Evolutionary conservation across 345 rosid species (phyloP).

Genomic region (Litchi chinensis): DNA sequence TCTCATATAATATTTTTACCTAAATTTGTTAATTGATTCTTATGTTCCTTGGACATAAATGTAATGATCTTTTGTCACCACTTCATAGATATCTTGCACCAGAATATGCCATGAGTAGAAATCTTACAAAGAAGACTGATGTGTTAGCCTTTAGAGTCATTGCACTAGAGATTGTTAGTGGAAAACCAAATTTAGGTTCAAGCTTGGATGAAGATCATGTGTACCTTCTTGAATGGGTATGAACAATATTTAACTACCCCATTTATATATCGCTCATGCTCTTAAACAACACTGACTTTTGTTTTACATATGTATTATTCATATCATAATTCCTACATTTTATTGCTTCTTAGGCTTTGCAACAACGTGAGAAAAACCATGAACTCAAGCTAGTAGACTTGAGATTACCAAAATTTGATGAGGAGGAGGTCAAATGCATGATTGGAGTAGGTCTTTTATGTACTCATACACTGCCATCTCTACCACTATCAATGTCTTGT

Average conservation of each 20-base stretch:
- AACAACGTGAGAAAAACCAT: slow-evolving; percentile 28
- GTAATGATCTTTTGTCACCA: not conserved
- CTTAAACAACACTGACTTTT: not conserved
- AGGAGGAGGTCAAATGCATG: slow-evolving; percentile 50
- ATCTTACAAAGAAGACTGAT: slow-evolving; percentile 48
- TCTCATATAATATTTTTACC: slow-evolving; percentile 28
- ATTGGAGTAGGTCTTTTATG: slow-evolving; percentile 61
- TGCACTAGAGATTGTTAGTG: slow-evolving; percentile 10
- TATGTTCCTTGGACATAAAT: not conserved
- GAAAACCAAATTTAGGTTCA: slow-evolving; percentile 34
- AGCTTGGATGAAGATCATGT: slow-evolving; percentile 45
- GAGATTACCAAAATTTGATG: slow-evolving; percentile 32
- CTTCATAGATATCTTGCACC: slow-evolving; percentile 26
- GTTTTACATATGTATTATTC: not conserved
- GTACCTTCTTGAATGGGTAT: slow-evolving; percentile 47
- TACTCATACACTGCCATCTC: slow-evolving; percentile 56
- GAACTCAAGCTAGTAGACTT: slow-evolving; percentile 48
- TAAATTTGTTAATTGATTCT: slow-evolving; percentile 31
- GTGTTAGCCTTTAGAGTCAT: slow-evolving; percentile 26
- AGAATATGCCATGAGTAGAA: slow-evolving; percentile 50
- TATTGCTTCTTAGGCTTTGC: slow-evolving; percentile 28
- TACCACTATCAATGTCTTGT: slow-evolving; percentile 66
- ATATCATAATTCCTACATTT: not conserved
- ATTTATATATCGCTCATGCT: too few species aligned
- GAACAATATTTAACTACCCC: slow-evolving; percentile 13